Evolutionary conservation across 2,329 filamentous ascomycete species (phyloP).

Genomic region (Fusarium mundagurra): DNA sequence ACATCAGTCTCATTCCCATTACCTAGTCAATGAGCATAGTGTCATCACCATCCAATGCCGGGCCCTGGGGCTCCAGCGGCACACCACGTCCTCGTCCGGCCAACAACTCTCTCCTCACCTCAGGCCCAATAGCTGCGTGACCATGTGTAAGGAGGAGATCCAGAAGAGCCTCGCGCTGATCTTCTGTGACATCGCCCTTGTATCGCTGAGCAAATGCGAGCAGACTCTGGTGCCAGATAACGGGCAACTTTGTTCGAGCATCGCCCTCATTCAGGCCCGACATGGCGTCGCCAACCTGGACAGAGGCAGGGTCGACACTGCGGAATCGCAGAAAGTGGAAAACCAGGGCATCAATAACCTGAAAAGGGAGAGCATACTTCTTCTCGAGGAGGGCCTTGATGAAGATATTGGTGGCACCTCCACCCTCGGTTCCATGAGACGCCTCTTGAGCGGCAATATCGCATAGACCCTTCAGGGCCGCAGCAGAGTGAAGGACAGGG

Average conservation of each 20-base stretch:
- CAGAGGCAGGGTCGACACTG: conserved; percentile 69
- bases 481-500: conserved; percentile 90
- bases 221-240: conserved; percentile 96
- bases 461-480: conserved; percentile 89
- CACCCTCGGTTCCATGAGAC: conserved; percentile 82
- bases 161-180: conserved; percentile 89
- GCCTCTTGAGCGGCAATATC: conserved; percentile 95
- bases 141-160: conserved; percentile 87
- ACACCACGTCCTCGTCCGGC: conserved; percentile 88
- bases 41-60: conserved; percentile 79
- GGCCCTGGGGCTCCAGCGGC: conserved; percentile 64
- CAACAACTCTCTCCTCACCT: conserved; percentile 87
- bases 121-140: conserved; percentile 88
- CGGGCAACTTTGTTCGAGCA: conserved; percentile 75
- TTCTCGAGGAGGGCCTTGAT: conserved; percentile 94
- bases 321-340: conserved; percentile 97
- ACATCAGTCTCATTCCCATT: conserved; percentile 24
- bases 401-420: conserved; percentile 93
- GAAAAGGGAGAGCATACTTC: conserved; percentile 94
- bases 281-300: conserved; percentile 64
- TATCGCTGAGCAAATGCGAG: conserved; percentile 94
- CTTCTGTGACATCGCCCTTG: conserved; percentile 94
- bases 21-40: conserved; percentile 85
- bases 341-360: conserved; percentile 92
- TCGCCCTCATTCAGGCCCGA: conserved; percentile 58